Evolutionary conservation across 2,329 filamentous ascomycete species (phyloP).

Genomic region (Pyrenochaeta sp.): DNA sequence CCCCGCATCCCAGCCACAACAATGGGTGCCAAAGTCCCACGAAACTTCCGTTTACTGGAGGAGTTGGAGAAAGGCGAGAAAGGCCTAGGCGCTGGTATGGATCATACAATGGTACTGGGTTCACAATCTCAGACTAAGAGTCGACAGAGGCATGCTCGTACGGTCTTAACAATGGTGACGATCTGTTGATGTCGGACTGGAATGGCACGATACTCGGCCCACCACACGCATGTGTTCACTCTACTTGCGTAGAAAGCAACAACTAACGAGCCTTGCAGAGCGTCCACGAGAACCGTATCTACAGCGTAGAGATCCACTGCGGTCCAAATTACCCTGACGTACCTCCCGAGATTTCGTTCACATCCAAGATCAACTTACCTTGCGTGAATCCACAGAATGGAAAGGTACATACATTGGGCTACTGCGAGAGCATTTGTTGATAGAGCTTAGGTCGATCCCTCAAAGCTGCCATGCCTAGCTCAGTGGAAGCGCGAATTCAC

Average conservation of each 20-base stretch:
- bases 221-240: constrained; percentile 76
- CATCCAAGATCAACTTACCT: constrained; percentile 95
- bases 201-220: constrained; percentile 97
- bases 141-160: constrained; percentile 90
- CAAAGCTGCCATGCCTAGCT: constrained; percentile 82
- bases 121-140: constrained; percentile 17
- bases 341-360: constrained; percentile 89
- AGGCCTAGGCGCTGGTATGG: constrained; percentile 83
- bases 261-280: constrained; percentile 64
- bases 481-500: constrained; percentile 94
- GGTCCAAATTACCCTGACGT: constrained; percentile 86
- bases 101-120: background rate
- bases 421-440: constrained; percentile 7
- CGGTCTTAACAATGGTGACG: constrained; percentile 90
- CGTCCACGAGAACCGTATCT: constrained; percentile 98
- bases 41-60: constrained; percentile 95
- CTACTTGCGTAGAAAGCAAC: background rate
- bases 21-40: constrained; percentile 80
- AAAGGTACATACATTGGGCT: constrained; percentile 59
- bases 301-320: constrained; percentile 97
- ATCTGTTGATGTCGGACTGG: constrained; percentile 98
- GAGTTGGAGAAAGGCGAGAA: constrained; percentile 99
- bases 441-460: constrained; percentile 75
- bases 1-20: constrained; percentile 20
- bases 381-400: constrained; percentile 86